Evolutionary conservation across 2,329 filamentous ascomycete species (phyloP).

Genomic region (Colletotrichum destructivum): DNA sequence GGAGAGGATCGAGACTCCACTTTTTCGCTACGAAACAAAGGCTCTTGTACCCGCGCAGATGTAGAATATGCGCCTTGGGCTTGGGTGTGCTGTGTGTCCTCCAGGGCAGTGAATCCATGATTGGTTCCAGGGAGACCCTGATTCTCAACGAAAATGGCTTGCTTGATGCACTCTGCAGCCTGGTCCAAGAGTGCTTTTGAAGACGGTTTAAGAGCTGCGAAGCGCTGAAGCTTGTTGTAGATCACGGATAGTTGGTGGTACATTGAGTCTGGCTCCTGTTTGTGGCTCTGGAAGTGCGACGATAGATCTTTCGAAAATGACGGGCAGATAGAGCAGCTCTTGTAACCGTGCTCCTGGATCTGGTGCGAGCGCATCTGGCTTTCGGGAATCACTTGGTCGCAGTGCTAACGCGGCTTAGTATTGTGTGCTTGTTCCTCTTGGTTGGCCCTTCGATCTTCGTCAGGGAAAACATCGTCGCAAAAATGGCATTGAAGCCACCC

Average conservation of each 20-base stretch:
- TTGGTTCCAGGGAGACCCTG: background rate
- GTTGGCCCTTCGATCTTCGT: background rate
- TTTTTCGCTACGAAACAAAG: background rate
- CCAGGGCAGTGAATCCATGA: background rate
- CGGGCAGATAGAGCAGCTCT: background rate
- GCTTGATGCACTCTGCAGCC: background rate
- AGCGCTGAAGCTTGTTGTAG: background rate
- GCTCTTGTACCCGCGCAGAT: background rate
- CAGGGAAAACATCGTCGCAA: background rate
- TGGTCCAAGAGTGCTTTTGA: background rate
- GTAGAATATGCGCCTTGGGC: background rate
- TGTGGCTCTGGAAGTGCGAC: background rate
- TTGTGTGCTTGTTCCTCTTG: background rate
- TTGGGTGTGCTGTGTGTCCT: background rate
- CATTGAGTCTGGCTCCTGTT: background rate
- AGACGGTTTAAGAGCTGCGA: background rate
- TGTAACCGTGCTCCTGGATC: conserved; percentile 2
- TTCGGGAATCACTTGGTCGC: conserved; percentile 2
- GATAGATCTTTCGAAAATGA: background rate
- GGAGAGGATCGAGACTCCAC: background rate
- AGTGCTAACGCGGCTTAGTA: background rate
- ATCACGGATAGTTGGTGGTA: conserved; percentile 1
- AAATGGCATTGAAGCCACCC: background rate
- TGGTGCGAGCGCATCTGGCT: conserved; percentile 3
- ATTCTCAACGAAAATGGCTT: background rate